Base-by-base conservation (phyloP, 83 land plant species). In the Diphasiastrum complanatum region DNA sequence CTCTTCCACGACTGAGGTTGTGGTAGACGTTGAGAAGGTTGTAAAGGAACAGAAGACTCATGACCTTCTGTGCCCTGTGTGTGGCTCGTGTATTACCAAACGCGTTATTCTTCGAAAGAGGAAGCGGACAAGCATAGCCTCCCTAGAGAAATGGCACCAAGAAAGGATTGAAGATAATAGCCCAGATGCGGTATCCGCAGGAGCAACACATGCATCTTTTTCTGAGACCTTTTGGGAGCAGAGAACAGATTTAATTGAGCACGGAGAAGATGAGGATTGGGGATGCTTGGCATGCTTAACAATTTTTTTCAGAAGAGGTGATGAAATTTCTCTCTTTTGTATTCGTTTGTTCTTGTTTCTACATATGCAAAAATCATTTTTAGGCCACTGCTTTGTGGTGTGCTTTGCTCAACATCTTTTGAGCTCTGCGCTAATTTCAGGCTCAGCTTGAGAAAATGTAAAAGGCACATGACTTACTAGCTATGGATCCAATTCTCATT, bases 231-330 rank as follows among this genome's bases (percentile, higher is more conserved):
- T 8, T 38, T 8, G 14, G 12, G 14, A 38, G 8, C 43, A 38
- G 43, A 38, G 8, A 8, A 14, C 8, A 38, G 43, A 54, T 1
- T 19, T 11, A 51, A 27, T 24, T 6, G 68, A 33, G 45, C 10
- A 67, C 14, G 72, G 51, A 22, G 51, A 63, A 27, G 23, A 32
- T 27, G 70, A 68, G 35, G 67, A 49, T 22, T 75, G 46, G 47
- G 78, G 78, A 16, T 75, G 78, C 30, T 69, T 75, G 72, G 51
- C 61, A 24, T 75, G 78, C 34, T 69, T 75, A 43, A 61, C 74
- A n/a, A 36, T 69, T 28, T 69, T 75, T 31, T 63, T 75, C 56
- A 59, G 66, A 12, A 68, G 64, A 69, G 78, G 78, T 75, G 22
- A 61, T 1, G n/a, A n/a, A n/a, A n/a, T n/a, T n/a, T n/a, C n/a